phyloP scores from a whole-genome alignment of 169 alveolate species.

The Eimeria necatrix region DNA sequence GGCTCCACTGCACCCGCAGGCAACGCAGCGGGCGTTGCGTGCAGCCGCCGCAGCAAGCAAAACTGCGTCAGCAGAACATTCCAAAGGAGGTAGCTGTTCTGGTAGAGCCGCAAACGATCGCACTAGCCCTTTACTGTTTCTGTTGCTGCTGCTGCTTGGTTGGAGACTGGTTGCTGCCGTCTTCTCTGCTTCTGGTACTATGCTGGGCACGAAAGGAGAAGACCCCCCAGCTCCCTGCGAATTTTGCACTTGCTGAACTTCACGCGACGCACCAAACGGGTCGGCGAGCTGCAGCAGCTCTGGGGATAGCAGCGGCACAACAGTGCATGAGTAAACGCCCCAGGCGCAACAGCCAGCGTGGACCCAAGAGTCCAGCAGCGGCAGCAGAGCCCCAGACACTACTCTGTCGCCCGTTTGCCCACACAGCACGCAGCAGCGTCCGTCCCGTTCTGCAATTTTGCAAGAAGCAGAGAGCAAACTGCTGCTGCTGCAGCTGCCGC shows the following conservation, averaged over 20 bases:
- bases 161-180: background rate
- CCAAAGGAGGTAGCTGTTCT: conserved; percentile 75
- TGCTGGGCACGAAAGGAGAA: background rate
- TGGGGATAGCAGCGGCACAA: conserved; percentile 18
- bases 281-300: conserved; percentile 70
- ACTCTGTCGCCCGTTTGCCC: conserved; percentile 55
- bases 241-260: conserved; percentile 15
- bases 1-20: conserved; percentile 72
- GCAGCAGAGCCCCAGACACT: conserved; percentile 44
- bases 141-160: conserved; percentile 38
- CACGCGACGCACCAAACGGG: conserved; percentile 23
- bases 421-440: conserved; percentile 60
- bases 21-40: conserved; percentile 65
- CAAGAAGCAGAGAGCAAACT: background rate
- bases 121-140: background rate
- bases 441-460: conserved; percentile 3
- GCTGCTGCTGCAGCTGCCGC: conserved; percentile 42
- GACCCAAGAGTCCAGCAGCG: conserved; percentile 58
- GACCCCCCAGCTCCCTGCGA: background rate
- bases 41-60: conserved; percentile 52
- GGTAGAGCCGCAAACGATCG: conserved; percentile 49
- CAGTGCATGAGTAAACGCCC: conserved; percentile 6
- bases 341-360: conserved; percentile 72
- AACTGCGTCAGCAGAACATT: conserved; percentile 54
- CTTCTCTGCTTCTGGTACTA: background rate